Evolutionary conservation across 2,329 filamentous ascomycete species (phyloP), one percentile per base, ranked within the genome.

Genomic region (Cryphonectria radicalis): DNA sequence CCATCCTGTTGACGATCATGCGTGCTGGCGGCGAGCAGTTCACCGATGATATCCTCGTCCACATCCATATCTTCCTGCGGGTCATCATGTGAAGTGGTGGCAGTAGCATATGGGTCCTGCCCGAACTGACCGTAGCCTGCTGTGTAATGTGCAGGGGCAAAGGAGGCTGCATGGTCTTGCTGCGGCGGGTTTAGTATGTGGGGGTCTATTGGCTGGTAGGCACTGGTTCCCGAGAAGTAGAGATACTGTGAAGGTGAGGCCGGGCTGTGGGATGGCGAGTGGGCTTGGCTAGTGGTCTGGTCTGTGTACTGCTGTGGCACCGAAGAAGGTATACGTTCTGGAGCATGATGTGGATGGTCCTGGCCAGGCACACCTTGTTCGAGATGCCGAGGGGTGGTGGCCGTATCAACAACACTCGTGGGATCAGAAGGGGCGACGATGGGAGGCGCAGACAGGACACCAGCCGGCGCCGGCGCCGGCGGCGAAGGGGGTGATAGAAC

Each of bases 121-220:
- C 77, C 76, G 46, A 78, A 59, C 53, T 74, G 74, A 19, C 77
- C 78, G 17, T 78, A 77, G 10, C 75, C 75, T 10, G 73, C 73
- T 19, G 75, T 74, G 50, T 75, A 73, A 37, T 77, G 74, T 75
- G 78, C 28, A 67, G 67, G 77, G 5, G 42, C 11, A 6, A 43
- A 43, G 7, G 62, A 32, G 64, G 76, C 62, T 75, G 78, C 40
- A 73, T 75, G 40, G 78, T 76, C 53, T 78, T 77, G 35, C 76
- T 77, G 74, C 0, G 80, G 76, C 67, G 85, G 83, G 63, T 81
- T 84, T 75, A 89, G 88, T 68, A 89, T 88, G 74, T 87, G 86
- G n/a, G 87, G 87, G 76, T 89, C 87, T 77, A 89, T 89, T 37
- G 87, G 87, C 68, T 88, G 85, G 76, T 86, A 87, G 40, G 84